Evolutionary conservation across 225 moss, liverwort and hornwort genomes (phyloP), one percentile per base, ranked within the genome.

Genomic region (Bryum argenteum): DNA sequence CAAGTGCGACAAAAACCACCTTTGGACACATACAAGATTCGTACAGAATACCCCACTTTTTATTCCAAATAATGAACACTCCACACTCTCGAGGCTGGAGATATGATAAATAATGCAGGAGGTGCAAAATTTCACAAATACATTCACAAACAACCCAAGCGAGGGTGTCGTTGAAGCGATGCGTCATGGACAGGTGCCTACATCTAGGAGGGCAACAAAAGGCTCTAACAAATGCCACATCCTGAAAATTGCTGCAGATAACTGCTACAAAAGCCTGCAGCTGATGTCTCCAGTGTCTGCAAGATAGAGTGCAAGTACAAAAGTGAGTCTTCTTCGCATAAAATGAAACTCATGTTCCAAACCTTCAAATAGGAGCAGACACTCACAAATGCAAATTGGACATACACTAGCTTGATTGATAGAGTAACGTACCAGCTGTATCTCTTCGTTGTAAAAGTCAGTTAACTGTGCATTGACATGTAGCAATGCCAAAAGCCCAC

Each of bases 21-120:
- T 33, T 33, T 6, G 33, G 16, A 14, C 28, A 59, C 7, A 21
- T 15, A n/a, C n/a, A 59, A 10, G n/a, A 54, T 57, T 42, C 67
- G 38, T 60, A 61, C 57, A 63, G 23, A 75, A 44, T 38, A 67
- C 38, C 75, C 58, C 21, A 75, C 55, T 63, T 78, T 74, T 79
- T 75, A 79, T 79, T 79, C 14, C 26, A 79, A 75, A 68, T 68
- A 71, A 82, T 79, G 64, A 67, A 68, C 53, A 79, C 63, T 79
- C 71, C 58, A 63, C 51, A 68, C 57, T 67, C 67, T 51, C 23
- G 24, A 66, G 71, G 50, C 33, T 38, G 74, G 57, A 78, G 75
- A 75, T 66, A 67, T 66, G 71, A 78, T 65, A 65, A 81, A 78
- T 71, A 57, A 61, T 78, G 61, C 70, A 74, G 26, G 47, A 71